Evolutionary conservation across 2,329 filamentous ascomycete species (phyloP).

Genomic region (Teratosphaeria viscida): DNA sequence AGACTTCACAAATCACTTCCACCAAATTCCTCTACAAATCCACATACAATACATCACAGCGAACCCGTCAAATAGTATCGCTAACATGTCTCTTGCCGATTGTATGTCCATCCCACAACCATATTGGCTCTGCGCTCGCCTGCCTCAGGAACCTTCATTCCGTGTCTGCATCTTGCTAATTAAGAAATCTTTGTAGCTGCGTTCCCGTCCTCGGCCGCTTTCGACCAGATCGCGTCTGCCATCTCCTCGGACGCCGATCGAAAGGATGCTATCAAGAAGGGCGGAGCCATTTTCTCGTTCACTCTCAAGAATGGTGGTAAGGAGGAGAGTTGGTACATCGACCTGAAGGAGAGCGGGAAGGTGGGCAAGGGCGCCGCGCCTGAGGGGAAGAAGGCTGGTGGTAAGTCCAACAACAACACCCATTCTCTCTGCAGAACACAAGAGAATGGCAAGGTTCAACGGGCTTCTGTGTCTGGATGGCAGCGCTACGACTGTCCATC

Average conservation of each 20-base stretch:
- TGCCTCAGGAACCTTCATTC: not conserved
- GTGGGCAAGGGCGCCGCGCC: conserved; percentile 64
- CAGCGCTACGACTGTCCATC: no score
- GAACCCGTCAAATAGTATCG: not conserved
- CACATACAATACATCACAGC: not conserved
- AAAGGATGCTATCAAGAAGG: conserved; percentile 83
- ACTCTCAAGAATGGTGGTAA: conserved; percentile 84
- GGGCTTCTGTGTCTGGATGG: no score
- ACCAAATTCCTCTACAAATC: not conserved
- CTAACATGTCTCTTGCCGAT: not conserved
- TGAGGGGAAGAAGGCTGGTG: conserved; percentile 66
- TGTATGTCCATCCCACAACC: not conserved
- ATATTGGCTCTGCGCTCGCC: not conserved
- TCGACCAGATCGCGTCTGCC: conserved; percentile 72
- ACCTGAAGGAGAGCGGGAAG: conserved; percentile 80
- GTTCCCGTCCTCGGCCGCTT: conserved; percentile 83
- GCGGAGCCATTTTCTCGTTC: conserved; percentile 80
- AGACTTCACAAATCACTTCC: not conserved
- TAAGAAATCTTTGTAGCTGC: conserved; percentile 28
- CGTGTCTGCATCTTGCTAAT: not conserved
- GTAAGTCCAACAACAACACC: conserved; percentile 40
- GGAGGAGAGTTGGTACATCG: conserved; percentile 83
- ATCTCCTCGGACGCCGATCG: conserved; percentile 61
- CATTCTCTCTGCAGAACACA: not conserved
- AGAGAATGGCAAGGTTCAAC: no score